Conservation (phyloP, 768 basidiomycete genomes). For the Filobasidium floriforme region DNA sequence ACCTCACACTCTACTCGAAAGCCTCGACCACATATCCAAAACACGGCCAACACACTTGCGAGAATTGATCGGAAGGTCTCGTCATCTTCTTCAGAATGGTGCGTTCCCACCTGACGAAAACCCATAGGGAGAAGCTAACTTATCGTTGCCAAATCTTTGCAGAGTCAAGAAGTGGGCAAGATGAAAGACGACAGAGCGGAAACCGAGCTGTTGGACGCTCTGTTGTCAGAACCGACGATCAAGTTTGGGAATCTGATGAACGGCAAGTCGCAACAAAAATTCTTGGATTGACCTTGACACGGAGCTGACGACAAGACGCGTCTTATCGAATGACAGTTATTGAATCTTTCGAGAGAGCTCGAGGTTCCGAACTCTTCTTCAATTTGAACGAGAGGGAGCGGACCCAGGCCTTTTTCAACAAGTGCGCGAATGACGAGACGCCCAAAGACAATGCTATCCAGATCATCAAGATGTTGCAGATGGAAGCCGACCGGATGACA, state of each 20-base stretch:
- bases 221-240: neutral
- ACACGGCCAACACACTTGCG: no score
- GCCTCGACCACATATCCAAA: no score
- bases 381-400: neutral
- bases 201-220: neutral
- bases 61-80: no score
- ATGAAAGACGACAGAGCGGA: neutral
- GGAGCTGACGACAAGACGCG: no score
- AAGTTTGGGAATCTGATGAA: neutral
- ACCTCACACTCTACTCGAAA: no score
- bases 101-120: no score
- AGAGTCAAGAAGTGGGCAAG: neutral
- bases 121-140: no score
- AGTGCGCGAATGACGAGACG: neutral
- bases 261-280: neutral
- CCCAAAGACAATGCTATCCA: neutral
- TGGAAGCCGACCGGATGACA: neutral
- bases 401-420: neutral
- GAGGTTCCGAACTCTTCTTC: neutral
- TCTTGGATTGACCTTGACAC: neutral
- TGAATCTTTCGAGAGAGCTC: neutral
- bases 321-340: neutral
- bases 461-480: neutral
- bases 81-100: no score
- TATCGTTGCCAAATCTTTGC: no score